phyloP scores from a whole-genome alignment of 2,329 filamentous ascomycete genomes.

The Bipolaris victoriae region DNA sequence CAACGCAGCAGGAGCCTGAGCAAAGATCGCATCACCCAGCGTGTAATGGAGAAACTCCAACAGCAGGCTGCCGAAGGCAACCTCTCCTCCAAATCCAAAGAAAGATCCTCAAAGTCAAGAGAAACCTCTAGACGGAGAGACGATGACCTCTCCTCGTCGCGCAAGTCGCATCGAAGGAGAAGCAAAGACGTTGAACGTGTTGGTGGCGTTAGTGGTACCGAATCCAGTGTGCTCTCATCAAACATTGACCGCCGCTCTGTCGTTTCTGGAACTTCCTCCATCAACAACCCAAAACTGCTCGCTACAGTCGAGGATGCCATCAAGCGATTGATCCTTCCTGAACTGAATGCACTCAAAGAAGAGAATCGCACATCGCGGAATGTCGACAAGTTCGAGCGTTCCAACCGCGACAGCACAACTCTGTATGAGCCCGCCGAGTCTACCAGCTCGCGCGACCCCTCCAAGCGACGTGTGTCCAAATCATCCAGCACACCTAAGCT shows the following conservation, averaged over 20 bases:
- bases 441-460: slow-evolving; percentile 55
- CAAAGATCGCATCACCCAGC: slow-evolving; percentile 70
- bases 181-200: slow-evolving; percentile 56
- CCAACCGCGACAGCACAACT: slow-evolving; percentile 49
- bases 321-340: slow-evolving; percentile 84
- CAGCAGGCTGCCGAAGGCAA: slow-evolving; percentile 57
- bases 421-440: slow-evolving; percentile 65
- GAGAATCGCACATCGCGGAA: slow-evolving; percentile 81
- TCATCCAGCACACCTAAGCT: slow-evolving; percentile 67
- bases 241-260: slow-evolving; percentile 63
- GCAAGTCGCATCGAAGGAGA: slow-evolving; percentile 47
- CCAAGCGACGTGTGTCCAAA: slow-evolving; percentile 63
- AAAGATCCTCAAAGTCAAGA: slow-evolving; percentile 19
- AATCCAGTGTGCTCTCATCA: slow-evolving; percentile 68
- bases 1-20: slow-evolving; percentile 68
- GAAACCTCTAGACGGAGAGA: slow-evolving; percentile 28
- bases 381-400: slow-evolving; percentile 70
- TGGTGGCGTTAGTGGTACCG: slow-evolving; percentile 59
- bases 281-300: slow-evolving; percentile 89
- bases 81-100: slow-evolving; percentile 29
- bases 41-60: slow-evolving; percentile 70
- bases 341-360: slow-evolving; percentile 88
- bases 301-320: slow-evolving; percentile 95
- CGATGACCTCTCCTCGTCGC: slow-evolving; percentile 39
- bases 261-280: slow-evolving; percentile 65